phyloP scores from a whole-genome alignment of 495 filamentous ascomycete genomes.

The Endocarpon pusillum region DNA sequence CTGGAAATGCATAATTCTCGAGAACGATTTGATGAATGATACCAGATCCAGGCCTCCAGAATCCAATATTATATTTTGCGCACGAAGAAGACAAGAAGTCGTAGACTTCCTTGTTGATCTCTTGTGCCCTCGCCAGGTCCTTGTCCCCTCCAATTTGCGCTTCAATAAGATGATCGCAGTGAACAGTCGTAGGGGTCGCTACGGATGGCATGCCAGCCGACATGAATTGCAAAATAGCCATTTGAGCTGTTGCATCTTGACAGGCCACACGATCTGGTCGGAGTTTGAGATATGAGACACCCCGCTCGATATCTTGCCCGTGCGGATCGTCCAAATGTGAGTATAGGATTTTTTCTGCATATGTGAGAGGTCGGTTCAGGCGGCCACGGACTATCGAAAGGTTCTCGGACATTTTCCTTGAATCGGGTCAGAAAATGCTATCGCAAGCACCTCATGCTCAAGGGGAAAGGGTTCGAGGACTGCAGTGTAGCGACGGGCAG shows the following conservation, averaged over 20 bases:
- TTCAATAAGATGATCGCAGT: slow-evolving; percentile 99
- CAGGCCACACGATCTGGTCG: slow-evolving; percentile 96
- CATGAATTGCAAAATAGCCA: slow-evolving; percentile 99
- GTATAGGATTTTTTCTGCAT: slow-evolving; percentile 97
- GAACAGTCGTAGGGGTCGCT: slow-evolving; percentile 87
- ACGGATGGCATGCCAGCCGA: slow-evolving; percentile 90
- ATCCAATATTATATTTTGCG: slow-evolving; percentile 99
- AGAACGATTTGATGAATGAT: slow-evolving; percentile 99
- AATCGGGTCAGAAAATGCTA: slow-evolving; percentile 18
- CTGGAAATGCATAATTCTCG: slow-evolving; percentile 98
- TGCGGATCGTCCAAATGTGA: slow-evolving; percentile 97
- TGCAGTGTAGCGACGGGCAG: not conserved
- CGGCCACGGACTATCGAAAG: slow-evolving; percentile 71
- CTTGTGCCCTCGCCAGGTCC: slow-evolving; percentile 80
- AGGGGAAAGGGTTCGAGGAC: not conserved
- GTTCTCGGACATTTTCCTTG: slow-evolving; percentile 96
- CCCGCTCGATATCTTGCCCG: slow-evolving; percentile 87
- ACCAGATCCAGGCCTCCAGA: slow-evolving; percentile 97
- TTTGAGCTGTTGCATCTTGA: slow-evolving; percentile 98
- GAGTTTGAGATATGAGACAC: slow-evolving; percentile 85
- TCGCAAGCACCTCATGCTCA: not conserved
- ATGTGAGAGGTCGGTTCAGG: slow-evolving; percentile 85
- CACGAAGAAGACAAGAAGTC: slow-evolving; percentile 90
- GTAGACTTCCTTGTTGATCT: slow-evolving; percentile 99
- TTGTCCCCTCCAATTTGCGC: slow-evolving; percentile 86